These are phyloP conservation scores for Zygotorulaspora sp. DNA, from an alignment of 805 yeast species.

Conservation along the genomic window DNA sequence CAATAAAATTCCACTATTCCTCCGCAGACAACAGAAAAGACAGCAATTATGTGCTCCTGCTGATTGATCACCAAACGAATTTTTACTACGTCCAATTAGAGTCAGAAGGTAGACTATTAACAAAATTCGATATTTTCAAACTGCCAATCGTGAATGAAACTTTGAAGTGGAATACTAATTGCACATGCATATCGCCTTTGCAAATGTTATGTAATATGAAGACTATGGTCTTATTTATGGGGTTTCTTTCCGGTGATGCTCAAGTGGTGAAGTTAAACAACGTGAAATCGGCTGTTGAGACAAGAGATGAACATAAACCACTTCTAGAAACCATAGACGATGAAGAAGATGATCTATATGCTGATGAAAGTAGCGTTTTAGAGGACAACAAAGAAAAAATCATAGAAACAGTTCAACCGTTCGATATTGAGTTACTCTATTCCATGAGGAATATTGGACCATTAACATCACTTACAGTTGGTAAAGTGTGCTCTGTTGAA, in stretches of 20 bases:
- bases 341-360: slow-evolving; percentile 30
- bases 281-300: slow-evolving; percentile 27
- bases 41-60: slow-evolving; percentile 21
- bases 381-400: slow-evolving; percentile 12
- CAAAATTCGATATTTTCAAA: slow-evolving; percentile 28
- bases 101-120: slow-evolving; percentile 32
- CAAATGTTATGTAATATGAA: slow-evolving; percentile 26
- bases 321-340: slow-evolving; percentile 43
- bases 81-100: slow-evolving; percentile 27
- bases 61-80: slow-evolving; percentile 28
- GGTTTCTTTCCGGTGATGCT: slow-evolving; percentile 58
- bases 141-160: slow-evolving; percentile 33
- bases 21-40: slow-evolving; percentile 8
- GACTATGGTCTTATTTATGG: slow-evolving; percentile 51
- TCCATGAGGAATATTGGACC: slow-evolving; percentile 67
- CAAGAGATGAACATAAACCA: slow-evolving; percentile 41
- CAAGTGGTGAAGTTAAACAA: slow-evolving; percentile 39
- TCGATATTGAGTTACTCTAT: slow-evolving; percentile 48
- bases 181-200: slow-evolving; percentile 27
- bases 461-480: slow-evolving; percentile 60
- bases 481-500: slow-evolving; percentile 49
- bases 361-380: slow-evolving; percentile 22
- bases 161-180: slow-evolving; percentile 24
- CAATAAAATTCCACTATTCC: slow-evolving; percentile 16
- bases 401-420: slow-evolving; percentile 30